phyloP scores from a whole-genome alignment of 768 basidiomycete genomes.

The Royoungia palumana region DNA sequence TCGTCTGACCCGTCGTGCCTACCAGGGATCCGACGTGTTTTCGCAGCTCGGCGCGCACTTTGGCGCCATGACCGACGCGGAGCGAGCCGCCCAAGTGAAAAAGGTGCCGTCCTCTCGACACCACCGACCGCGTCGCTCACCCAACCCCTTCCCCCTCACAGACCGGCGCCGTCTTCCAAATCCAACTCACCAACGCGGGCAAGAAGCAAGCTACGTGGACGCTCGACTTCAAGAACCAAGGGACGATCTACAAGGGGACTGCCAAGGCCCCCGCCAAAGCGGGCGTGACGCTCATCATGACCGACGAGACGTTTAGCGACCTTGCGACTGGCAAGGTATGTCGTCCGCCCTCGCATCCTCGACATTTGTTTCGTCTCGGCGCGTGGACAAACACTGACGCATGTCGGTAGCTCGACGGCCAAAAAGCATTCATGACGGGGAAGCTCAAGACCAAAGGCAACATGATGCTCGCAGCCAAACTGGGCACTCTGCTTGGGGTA shows the following conservation, averaged over 20 bases:
- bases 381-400: neutral
- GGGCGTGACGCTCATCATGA: slow-evolving; percentile 78
- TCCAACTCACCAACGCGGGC: slow-evolving; percentile 70
- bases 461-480: slow-evolving; percentile 92
- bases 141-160: slow-evolving; percentile 21
- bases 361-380: too few species aligned
- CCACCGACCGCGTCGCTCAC: neutral
- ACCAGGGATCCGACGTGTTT: slow-evolving; percentile 67
- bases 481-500: slow-evolving; percentile 80
- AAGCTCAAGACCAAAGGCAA: slow-evolving; percentile 91
- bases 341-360: neutral
- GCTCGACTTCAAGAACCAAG: slow-evolving; percentile 88
- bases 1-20: neutral
- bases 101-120: slow-evolving; percentile 48
- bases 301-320: slow-evolving; percentile 70
- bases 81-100: slow-evolving; percentile 69
- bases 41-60: slow-evolving; percentile 51
- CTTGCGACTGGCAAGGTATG: slow-evolving; percentile 72
- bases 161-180: slow-evolving; percentile 88
- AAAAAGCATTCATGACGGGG: slow-evolving; percentile 96
- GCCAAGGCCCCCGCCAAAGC: slow-evolving; percentile 51
- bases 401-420: slow-evolving; percentile 65
- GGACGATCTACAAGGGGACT: slow-evolving; percentile 69
- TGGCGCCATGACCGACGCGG: slow-evolving; percentile 49
- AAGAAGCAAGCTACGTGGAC: slow-evolving; percentile 81